Conservation (phyloP, 306 rosid genomes). For the Oxytropis ochrocephala region DNA sequence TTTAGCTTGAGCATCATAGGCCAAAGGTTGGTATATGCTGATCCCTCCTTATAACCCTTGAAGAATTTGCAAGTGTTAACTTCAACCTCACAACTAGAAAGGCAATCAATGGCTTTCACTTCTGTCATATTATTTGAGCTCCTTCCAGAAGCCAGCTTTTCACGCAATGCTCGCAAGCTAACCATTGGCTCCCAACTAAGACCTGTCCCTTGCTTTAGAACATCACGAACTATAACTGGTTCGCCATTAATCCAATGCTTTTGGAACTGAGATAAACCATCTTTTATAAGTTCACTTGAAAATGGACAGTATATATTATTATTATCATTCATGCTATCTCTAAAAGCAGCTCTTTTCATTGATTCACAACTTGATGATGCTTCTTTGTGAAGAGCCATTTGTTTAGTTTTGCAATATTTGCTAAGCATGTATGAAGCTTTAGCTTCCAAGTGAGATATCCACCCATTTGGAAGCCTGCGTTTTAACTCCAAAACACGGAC, state of each 20-base stretch:
- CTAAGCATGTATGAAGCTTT: slow-evolving; percentile 33
- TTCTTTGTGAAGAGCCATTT: slow-evolving; percentile 8
- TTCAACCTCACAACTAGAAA: slow-evolving; percentile 73
- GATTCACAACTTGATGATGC: slow-evolving; percentile 12
- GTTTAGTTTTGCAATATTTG: neutral
- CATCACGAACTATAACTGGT: slow-evolving; percentile 61
- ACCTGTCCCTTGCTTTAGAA: slow-evolving; percentile 49
- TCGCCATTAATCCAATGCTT: slow-evolving; percentile 61
- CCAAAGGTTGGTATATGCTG: slow-evolving; percentile 52
- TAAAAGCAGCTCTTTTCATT: slow-evolving; percentile 46
- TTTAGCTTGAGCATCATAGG: slow-evolving; percentile 82
- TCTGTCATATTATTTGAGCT: slow-evolving; percentile 34
- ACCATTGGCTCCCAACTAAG: slow-evolving; percentile 91
- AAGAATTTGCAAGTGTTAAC: slow-evolving; percentile 53
- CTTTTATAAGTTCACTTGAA: slow-evolving; percentile 29
- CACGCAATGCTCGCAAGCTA: slow-evolving; percentile 53
- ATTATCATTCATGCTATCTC: slow-evolving; percentile 38
- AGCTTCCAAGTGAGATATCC: slow-evolving; percentile 42
- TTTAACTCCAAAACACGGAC: slow-evolving; percentile 39
- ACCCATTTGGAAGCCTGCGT: slow-evolving; percentile 42
- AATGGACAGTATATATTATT: slow-evolving; percentile 41
- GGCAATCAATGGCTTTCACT: slow-evolving; percentile 69
- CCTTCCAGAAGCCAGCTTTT: slow-evolving; percentile 27
- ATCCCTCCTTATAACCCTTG: slow-evolving; percentile 53
- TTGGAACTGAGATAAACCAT: slow-evolving; percentile 32